phyloP scores from a whole-genome alignment of 805 yeast genomes.

The Phaffomyces opuntiae region DNA sequence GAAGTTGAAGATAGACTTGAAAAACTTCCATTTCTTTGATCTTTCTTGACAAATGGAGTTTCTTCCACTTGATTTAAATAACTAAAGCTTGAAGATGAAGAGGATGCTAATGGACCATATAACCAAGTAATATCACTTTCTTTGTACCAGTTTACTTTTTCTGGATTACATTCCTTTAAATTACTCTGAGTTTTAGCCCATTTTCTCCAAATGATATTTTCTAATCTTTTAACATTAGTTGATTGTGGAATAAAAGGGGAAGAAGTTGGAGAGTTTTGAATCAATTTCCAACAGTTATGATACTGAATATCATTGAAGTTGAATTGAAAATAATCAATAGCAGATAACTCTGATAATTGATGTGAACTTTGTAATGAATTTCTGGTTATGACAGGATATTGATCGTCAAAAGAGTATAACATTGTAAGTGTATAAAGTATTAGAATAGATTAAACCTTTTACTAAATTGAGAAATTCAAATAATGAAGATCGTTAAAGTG shows the following conservation, averaged over 20 bases:
- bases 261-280: conserved; percentile 24
- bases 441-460: neutral
- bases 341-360: conserved; percentile 12
- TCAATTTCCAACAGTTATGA: conserved; percentile 36
- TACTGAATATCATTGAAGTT: conserved; percentile 30
- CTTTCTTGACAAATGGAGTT: neutral
- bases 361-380: conserved; percentile 8
- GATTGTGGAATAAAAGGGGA: conserved; percentile 26
- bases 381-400: conserved; percentile 15
- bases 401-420: conserved; percentile 22
- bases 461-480: neutral
- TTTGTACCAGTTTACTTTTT: conserved; percentile 86
- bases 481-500: neutral
- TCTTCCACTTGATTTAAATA: conserved; percentile 4
- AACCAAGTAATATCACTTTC: conserved; percentile 94
- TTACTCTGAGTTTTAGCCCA: conserved; percentile 80
- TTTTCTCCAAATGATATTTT: conserved; percentile 89
- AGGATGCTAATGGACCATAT: conserved; percentile 64
- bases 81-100: too few species aligned
- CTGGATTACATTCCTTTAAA: conserved; percentile 62
- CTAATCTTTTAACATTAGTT: conserved; percentile 42
- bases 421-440: neutral
- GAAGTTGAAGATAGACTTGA: conserved; percentile 7
- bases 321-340: conserved; percentile 35
- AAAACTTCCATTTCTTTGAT: conserved; percentile 4